Evolutionary conservation across 306 rosid species (phyloP), one percentile per base, ranked within the genome.

Genomic region (Cicer bijugum): DNA sequence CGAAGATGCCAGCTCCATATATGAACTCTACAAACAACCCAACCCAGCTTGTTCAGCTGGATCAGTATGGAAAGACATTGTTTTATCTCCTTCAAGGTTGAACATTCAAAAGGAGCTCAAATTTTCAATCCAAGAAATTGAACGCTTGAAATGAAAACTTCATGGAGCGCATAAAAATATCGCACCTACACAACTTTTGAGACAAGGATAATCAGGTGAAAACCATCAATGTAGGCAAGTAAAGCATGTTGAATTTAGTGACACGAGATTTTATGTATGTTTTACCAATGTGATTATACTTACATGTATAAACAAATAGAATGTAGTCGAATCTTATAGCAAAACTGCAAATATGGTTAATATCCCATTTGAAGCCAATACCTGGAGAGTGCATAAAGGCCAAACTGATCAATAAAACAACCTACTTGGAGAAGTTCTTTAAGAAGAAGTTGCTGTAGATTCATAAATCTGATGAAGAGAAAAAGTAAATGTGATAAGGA

Each of bases 51-150:
- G 78, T 70, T 77, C 83, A 76, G 84, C 84, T 28, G 97, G 98
- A 38, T 89, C 98, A 0, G 79, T 91, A 63, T 93, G 98, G 98
- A 93, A 93, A 81, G 98, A 91, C 82, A 91, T 93, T 71, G 97
- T 89, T 12, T 82, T 91, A 58, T 93, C 97, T 15, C 98, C 98
- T 75, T 86, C 98, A 60, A 86, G 98, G 78, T 51, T 89, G 83
- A 86, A 89, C 84, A 87, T 89, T 69, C 97, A 93, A 82, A 84
- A 89, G 69, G 98, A 91, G 83, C 97, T 93, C 71, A 93, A 89
- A 90, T 89, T 79, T 79, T 87, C 94, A 75, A 93, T 93, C 83
- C 93, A 86, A 80, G 91, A 82, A 81, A 84, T 83, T 67, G 96
- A 91, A 72, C 71, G 78, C 69, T 38, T 60, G 70, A 86, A 88